A percentile compares a stretch with the other conserved stretches of the same genome.
Conservation (phyloP, 2,329 filamentous ascomycete genomes). For the Botryosphaeria dothidea region DNA sequence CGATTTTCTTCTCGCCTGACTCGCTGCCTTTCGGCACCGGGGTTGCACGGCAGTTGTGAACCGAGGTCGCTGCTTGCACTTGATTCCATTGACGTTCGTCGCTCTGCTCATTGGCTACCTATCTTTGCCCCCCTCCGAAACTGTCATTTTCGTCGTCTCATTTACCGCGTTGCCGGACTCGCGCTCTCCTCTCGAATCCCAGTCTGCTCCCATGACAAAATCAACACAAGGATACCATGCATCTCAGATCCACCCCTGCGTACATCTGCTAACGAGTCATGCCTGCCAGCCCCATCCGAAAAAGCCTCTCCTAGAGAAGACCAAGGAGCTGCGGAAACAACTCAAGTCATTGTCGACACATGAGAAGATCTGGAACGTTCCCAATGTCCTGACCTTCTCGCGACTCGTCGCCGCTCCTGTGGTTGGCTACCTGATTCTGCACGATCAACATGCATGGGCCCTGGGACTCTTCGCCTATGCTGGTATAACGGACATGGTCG, state of each 20-base stretch:
- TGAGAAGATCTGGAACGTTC: constrained; percentile 97
- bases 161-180: constrained; percentile 5
- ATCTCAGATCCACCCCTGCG: constrained; percentile 3
- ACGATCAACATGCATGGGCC: constrained; percentile 77
- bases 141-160: not conserved
- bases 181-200: not conserved
- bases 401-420: constrained; percentile 80
- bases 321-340: constrained; percentile 32
- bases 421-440: constrained; percentile 84
- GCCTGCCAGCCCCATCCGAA: constrained; percentile 15
- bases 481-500: constrained; percentile 85
- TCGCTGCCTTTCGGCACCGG: constrained; percentile 1
- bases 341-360: constrained; percentile 48
- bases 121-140: not conserved
- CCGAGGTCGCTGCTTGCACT: not conserved
- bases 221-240: constrained; percentile 6
- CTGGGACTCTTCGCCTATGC: constrained; percentile 89
- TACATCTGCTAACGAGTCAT: constrained; percentile 17
- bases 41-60: not conserved
- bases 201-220: not conserved
- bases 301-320: constrained; percentile 28
- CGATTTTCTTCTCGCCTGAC: not conserved
- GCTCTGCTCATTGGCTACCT: not conserved
- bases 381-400: constrained; percentile 87
- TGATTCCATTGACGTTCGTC: not conserved